Evolutionary conservation across 768 basidiomycete genomes (phyloP).

Genomic region (Coprinopsis cinerea): DNA sequence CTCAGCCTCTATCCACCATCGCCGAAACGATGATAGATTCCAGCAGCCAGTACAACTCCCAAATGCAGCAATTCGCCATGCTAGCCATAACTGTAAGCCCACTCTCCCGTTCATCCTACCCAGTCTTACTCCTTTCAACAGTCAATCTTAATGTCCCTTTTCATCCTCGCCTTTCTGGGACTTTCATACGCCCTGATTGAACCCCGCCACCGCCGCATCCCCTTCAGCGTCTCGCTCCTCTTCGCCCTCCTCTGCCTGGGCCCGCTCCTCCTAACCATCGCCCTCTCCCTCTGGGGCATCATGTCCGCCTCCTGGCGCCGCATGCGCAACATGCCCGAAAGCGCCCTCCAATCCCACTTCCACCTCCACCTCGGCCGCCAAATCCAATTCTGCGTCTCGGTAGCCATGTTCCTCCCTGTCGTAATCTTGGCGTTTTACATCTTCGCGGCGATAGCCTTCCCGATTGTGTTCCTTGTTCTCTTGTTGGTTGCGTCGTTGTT

Average conservation of each 20-base stretch:
- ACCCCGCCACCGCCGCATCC: neutral
- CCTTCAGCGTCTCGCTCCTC: constrained; percentile 8
- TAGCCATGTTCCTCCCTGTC: constrained; percentile 5
- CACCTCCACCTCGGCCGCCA: constrained; percentile 20
- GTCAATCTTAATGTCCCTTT: constrained; percentile 1
- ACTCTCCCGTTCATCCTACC: neutral
- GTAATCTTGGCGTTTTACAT: constrained; percentile 5
- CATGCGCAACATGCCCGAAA: constrained; percentile 2
- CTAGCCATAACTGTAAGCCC: neutral
- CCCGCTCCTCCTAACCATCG: constrained; percentile 1
- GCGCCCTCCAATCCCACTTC: constrained; percentile 18
- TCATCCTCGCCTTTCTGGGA: constrained; percentile 4
- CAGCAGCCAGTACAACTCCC: constrained; percentile 1
- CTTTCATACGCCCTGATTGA: constrained; percentile 3
- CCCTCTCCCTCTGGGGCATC: constrained; percentile 7
- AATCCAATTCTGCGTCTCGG: constrained; percentile 11
- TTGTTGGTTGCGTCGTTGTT: constrained; percentile 1
- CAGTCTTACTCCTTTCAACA: neutral
- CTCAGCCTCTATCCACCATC: neutral
- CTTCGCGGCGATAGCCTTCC: constrained; percentile 7
- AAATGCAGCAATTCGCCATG: constrained; percentile 2
- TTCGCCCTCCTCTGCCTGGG: constrained; percentile 4
- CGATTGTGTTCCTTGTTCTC: constrained; percentile 8
- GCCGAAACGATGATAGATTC: neutral
- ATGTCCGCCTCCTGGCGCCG: constrained; percentile 7